phyloP scores from a whole-genome alignment of 2,329 filamentous ascomycete species.

The Dendryphion nanum region DNA sequence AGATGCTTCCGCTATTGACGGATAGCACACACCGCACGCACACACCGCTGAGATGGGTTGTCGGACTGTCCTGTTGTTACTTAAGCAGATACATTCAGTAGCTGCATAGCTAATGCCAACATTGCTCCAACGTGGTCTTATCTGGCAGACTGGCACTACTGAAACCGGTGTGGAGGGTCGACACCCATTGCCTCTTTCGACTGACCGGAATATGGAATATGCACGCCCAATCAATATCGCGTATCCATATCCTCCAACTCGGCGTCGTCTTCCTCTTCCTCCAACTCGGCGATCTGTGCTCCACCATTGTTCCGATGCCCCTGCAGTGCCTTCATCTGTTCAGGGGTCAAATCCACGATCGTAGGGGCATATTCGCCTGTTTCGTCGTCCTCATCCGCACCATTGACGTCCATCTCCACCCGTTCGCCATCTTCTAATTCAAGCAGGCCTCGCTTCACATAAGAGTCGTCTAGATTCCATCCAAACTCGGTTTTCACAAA shows the following conservation, averaged over 20 bases:
- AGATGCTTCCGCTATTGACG: too few relatives aligned
- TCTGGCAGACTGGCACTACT: too few relatives aligned
- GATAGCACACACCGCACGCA: too few relatives aligned
- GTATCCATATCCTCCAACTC: conserved; percentile 41
- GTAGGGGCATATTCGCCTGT: conserved; percentile 63
- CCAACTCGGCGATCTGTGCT: conserved; percentile 21
- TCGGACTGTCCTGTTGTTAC: too few relatives aligned
- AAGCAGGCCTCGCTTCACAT: conserved; percentile 57
- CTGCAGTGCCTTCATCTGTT: conserved; percentile 40
- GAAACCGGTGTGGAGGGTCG: too few relatives aligned
- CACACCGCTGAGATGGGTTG: too few relatives aligned
- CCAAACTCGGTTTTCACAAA: conserved; percentile 55
- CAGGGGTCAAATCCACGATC: conserved; percentile 54
- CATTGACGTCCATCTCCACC: conserved; percentile 58
- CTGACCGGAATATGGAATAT: conserved; percentile 7
- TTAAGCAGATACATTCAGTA: too few relatives aligned
- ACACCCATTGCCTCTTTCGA: conserved; percentile 8
- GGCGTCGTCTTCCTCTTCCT: conserved; percentile 39
- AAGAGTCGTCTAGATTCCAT: conserved; percentile 57
- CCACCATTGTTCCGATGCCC: conserved; percentile 21
- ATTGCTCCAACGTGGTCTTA: too few relatives aligned
- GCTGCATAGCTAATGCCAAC: too few relatives aligned
- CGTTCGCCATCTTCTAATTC: conserved; percentile 63
- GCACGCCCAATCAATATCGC: conserved; percentile 27
- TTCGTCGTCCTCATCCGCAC: conserved; percentile 60